Evolutionary conservation across 1,284 basidiomycete species (phyloP), one percentile per base, ranked within the genome.

Genomic region (Leccinum huronense): DNA sequence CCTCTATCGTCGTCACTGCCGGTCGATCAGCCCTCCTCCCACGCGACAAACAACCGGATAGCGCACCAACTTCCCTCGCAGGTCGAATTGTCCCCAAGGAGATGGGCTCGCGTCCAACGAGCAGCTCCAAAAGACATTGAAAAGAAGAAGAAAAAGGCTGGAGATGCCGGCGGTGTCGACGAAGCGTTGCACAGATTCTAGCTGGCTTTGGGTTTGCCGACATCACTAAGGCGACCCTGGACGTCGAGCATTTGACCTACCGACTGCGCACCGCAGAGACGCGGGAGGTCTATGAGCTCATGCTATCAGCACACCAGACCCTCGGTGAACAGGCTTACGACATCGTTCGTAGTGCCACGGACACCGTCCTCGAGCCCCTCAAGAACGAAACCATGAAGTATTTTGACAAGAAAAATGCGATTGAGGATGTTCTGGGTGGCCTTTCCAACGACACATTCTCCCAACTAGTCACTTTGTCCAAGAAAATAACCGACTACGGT

Each of bases 251-350:
- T 1, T 80, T 99, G 63, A 90, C 89, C 10, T 99, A 99, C 76
- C 86, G 93, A 38, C 97, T 97, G 5, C 83, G 93, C 42, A 98
- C 97, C 3, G 87, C 91, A 5, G 97, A 99, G 79, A 99, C 96
- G 23, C 83, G 94, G n/a, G 92, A 97, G 71, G 92, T 96, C 3
- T 99, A 98, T 80, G 93, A 98, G 75, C 86, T 98, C 68, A 90
- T 99, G 66, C 83, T 99, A 13, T 88, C 91, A 10, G 80, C 88
- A 42, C 94, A 97, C 75, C 84, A 84, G 11, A 81, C 87, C 3
- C 84, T 99, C 10, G 97, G 97, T 1, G 97, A 98, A 78, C 95
- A 97, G 75, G 93, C 95, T 0, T 94, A 95, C 73, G 97, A 98
- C 68, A 90, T 99, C 69, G 89, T 99, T 59, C 90, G 97, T 27